Evolutionary conservation across 208 protist species (phyloP).

Genomic region (Leptomonas seymouri): DNA sequence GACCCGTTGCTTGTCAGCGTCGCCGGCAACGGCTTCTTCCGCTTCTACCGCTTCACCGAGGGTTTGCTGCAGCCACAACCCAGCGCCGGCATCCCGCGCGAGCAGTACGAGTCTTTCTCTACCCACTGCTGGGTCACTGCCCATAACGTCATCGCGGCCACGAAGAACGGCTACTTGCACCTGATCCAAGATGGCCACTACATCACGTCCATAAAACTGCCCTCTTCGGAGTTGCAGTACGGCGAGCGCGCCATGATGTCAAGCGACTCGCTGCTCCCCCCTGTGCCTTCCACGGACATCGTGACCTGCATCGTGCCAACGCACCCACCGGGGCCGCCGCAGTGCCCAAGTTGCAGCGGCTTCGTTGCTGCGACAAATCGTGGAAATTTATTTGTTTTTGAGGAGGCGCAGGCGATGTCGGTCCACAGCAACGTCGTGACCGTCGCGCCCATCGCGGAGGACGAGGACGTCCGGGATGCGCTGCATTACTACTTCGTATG

Average conservation of each 20-base stretch:
- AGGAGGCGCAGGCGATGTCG: conserved; percentile 27
- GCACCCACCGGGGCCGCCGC: conserved; percentile 7
- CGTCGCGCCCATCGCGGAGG: neutral
- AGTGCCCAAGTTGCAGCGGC: conserved; percentile 32
- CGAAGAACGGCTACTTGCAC: conserved; percentile 79
- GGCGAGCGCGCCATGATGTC: neutral
- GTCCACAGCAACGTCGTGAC: neutral
- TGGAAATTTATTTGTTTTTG: conserved; percentile 78
- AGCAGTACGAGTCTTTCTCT: conserved; percentile 82
- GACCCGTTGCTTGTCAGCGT: conserved; percentile 91
- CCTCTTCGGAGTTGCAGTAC: neutral
- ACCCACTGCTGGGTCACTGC: conserved; percentile 91
- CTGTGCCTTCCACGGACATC: neutral
- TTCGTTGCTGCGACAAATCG: conserved; percentile 72
- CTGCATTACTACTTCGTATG: conserved; percentile 28
- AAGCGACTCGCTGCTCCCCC: neutral
- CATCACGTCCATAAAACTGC: conserved; percentile 43
- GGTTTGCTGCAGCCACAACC: conserved; percentile 80
- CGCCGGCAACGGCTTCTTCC: conserved; percentile 91
- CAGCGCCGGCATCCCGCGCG: conserved; percentile 46
- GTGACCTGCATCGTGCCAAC: conserved; percentile 56
- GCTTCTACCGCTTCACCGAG: conserved; percentile 92
- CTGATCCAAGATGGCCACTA: conserved; percentile 82
- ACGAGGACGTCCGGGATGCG: conserved; percentile 2
- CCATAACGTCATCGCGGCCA: conserved; percentile 88